These are phyloP conservation scores for Magnolia changhungtana DNA, from an alignment of 164 flowering plant species.

Conservation along the genomic window DNA sequence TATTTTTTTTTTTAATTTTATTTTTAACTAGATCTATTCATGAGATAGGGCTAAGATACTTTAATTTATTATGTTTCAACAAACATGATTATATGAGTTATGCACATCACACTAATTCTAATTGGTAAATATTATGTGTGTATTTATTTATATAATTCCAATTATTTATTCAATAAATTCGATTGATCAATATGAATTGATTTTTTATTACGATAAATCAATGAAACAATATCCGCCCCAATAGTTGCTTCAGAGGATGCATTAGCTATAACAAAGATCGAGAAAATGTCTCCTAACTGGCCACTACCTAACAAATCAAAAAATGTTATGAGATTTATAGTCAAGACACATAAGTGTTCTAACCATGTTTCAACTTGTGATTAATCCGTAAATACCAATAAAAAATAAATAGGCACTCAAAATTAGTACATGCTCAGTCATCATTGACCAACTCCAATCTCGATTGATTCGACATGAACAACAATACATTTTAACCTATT, in stretches of 20 bases:
- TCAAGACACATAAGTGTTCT: background rate
- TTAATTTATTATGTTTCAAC: no score
- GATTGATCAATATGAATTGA: no score
- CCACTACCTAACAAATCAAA: background rate
- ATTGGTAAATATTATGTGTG: no score
- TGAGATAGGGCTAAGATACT: no score
- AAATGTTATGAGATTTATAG: background rate
- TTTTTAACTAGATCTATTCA: no score
- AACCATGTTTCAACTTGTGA: background rate
- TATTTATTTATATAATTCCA: no score
- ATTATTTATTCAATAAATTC: no score
- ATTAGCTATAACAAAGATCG: background rate
- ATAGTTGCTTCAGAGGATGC: background rate
- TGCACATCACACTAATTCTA: no score
- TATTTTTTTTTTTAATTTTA: no score
- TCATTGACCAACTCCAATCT: background rate
- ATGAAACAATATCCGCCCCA: background rate
- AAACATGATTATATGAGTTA: no score
- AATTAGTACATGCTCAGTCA: background rate
- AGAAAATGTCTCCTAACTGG: background rate
- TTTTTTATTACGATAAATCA: no score
- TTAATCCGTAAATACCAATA: background rate
- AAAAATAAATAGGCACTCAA: constrained; percentile 1
- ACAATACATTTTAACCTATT: background rate
- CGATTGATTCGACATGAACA: background rate